A percentile compares a stretch with the other conserved stretches of the same genome.
Evolutionary conservation across 129 eudicot species (phyloP).

Genomic region (Artemisia annua): DNA sequence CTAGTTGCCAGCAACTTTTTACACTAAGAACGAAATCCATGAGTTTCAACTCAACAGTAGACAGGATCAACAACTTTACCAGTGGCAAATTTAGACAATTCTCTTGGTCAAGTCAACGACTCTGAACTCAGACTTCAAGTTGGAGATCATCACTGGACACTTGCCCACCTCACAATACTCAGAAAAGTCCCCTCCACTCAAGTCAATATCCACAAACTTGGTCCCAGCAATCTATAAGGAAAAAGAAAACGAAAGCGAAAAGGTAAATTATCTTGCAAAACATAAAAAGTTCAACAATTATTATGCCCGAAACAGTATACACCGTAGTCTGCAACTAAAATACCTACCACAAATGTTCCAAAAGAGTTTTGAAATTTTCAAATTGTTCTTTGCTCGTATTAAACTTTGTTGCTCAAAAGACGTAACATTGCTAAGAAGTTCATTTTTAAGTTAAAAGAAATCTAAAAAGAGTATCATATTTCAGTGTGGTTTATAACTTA

Average conservation of each 20-base stretch:
- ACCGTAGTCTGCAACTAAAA: no score
- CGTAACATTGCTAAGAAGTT: no score
- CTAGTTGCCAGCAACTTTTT: conserved; percentile 8
- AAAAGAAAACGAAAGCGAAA: background rate
- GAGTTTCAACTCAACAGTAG: conserved; percentile 9
- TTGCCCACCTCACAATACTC: conserved; percentile 88
- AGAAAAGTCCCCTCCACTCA: conserved; percentile 72
- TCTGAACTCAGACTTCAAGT: conserved; percentile 53
- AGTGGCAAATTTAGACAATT: conserved; percentile 10
- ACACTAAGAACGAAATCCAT: conserved; percentile 4
- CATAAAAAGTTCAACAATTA: background rate
- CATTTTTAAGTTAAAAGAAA: no score
- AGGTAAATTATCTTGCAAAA: background rate
- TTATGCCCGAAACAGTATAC: background rate
- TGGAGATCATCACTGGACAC: conserved; percentile 84
- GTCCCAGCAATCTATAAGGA: conserved; percentile 65
- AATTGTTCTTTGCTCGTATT: background rate
- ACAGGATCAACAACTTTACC: background rate
- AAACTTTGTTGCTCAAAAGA: background rate
- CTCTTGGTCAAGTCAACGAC: conserved; percentile 41
- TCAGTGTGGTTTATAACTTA: conserved; percentile 38
- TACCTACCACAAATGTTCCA: background rate
- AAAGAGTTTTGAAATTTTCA: background rate
- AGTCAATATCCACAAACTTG: conserved; percentile 65
- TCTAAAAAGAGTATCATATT: background rate